A percentile compares a stretch with the other conserved stretches of the same genome.
phyloP scores from a whole-genome alignment of 306 rosid species.

The Cicer cuneatum region DNA sequence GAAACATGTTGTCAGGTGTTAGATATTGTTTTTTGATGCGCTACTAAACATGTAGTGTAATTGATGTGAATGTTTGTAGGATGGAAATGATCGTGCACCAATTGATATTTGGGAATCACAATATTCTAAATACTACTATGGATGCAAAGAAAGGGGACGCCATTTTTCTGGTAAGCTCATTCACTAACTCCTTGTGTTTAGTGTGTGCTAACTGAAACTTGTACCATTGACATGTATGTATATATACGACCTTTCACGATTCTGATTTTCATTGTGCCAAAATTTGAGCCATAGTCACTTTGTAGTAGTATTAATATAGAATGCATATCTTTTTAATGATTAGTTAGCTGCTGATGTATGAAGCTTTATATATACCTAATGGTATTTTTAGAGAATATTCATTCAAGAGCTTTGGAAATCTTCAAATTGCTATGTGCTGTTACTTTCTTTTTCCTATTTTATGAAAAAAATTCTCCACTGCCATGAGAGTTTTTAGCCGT shows the following conservation, averaged over 20 bases:
- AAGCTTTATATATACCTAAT: slow-evolving; percentile 3
- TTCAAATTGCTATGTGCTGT: not conserved
- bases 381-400: not conserved
- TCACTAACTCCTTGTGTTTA: not conserved
- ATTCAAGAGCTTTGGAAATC: not conserved
- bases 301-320: not conserved
- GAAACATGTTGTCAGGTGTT: too few species aligned
- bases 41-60: not conserved
- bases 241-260: not conserved
- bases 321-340: not conserved
- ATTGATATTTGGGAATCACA: slow-evolving; percentile 90
- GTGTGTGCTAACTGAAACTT: slow-evolving; percentile 8
- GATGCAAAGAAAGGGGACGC: slow-evolving; percentile 84
- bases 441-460: not conserved
- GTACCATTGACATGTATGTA: slow-evolving; percentile 1
- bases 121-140: slow-evolving; percentile 73
- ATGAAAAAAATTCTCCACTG: too few species aligned
- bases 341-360: not conserved
- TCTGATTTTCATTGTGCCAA: not conserved
- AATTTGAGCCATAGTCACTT: slow-evolving; percentile 24
- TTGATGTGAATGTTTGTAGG: slow-evolving; percentile 53
- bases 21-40: too few species aligned
- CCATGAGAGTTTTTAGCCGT: not conserved
- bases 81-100: slow-evolving; percentile 58
- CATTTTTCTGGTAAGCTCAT: slow-evolving; percentile 62